Conservation (phyloP, 345 rosid genomes). For the Arabidopsis suecica region DNA sequence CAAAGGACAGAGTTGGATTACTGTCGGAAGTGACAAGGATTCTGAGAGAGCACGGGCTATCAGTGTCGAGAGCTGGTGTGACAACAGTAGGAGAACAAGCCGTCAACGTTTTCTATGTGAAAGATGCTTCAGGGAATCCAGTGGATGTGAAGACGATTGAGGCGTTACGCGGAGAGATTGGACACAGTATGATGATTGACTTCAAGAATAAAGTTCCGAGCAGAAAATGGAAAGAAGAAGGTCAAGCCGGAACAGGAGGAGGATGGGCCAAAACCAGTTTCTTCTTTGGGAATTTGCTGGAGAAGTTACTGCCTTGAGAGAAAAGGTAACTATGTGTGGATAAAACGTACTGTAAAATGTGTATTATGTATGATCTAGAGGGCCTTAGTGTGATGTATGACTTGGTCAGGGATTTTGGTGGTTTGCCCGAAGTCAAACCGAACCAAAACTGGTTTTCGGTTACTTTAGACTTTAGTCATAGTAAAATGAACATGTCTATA, state of each 20-base stretch:
- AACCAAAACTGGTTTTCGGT: slow-evolving; percentile 33
- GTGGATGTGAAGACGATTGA: slow-evolving; percentile 81
- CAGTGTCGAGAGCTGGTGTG: slow-evolving; percentile 85
- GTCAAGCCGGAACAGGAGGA: slow-evolving; percentile 63
- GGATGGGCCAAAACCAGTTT: slow-evolving; percentile 86
- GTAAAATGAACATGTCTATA: slow-evolving; percentile 37
- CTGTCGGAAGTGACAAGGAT: slow-evolving; percentile 88
- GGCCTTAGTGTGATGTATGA: slow-evolving; percentile 26
- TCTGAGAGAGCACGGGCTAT: slow-evolving; percentile 81
- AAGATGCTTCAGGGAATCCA: slow-evolving; percentile 85
- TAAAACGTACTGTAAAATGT: slow-evolving; percentile 41
- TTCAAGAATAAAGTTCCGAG: slow-evolving; percentile 70
- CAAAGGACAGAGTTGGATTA: slow-evolving; percentile 86
- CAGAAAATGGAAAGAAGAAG: slow-evolving; percentile 48
- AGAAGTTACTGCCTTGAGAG: slow-evolving; percentile 73
- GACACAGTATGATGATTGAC: slow-evolving; percentile 78
- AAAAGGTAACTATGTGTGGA: slow-evolving; percentile 37
- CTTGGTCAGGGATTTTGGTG: slow-evolving; percentile 33
- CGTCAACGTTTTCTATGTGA: slow-evolving; percentile 80
- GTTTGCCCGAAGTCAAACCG: slow-evolving; percentile 31
- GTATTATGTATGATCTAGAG: slow-evolving; percentile 38
- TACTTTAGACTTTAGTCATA: slow-evolving; percentile 13
- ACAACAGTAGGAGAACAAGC: slow-evolving; percentile 88
- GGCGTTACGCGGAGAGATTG: slow-evolving; percentile 80
- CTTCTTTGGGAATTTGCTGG: slow-evolving; percentile 86